Base-by-base conservation (phyloP, 495 filamentous ascomycete species). In the Aspergillus sclerotioniger region DNA sequence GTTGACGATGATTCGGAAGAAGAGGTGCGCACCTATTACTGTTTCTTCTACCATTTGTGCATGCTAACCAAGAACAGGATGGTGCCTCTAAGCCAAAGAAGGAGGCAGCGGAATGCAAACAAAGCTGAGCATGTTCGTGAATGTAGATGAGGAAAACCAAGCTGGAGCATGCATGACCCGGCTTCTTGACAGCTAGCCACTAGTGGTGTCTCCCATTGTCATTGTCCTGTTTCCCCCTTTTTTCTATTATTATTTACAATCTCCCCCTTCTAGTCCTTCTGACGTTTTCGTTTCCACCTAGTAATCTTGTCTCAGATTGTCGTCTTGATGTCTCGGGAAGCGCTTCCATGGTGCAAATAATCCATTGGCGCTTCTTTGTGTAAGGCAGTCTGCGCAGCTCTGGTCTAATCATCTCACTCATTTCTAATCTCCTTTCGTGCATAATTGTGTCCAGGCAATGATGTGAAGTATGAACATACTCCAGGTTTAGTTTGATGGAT, bases 51-150 rank as follows among this genome's bases (percentile, higher is more conserved):
- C 2, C 20, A 53, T 58, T 16, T 49, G 20, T 54, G 12, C 64
- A 71, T 67, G 75, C 71, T 73, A 62, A 72, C 61, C 49, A 17
- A 29, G 28, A 60, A 21, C 64, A 98, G 95, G 92, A 96, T 75
- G 95, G 96, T 70, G 84, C 84, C 52, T 87, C 90, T 60, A 97
- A 98, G 85, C 93, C 95, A 43, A 98, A 96, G 85, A 92, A 96
- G 75, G 95, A 99, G 78, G 88, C 95, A 59, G 91, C 94, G 59
- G 95, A 99, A 80, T 99, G 95, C 89, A 99, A 98, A 83, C 95
- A 98, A 81, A 98, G 92, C 79, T 99, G 80, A 84, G 62, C 44
- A 41, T 12, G 13, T 19, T 17, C 25, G 21, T 19, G 13, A 9
- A 54, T 6, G 6, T 41, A 32, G 48, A 28, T 12, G 13, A 41